Evolutionary conservation across 73 alveolate genomes (phyloP), one percentile per base, ranked within the genome.

Genomic region (Paramecium caudatum): DNA sequence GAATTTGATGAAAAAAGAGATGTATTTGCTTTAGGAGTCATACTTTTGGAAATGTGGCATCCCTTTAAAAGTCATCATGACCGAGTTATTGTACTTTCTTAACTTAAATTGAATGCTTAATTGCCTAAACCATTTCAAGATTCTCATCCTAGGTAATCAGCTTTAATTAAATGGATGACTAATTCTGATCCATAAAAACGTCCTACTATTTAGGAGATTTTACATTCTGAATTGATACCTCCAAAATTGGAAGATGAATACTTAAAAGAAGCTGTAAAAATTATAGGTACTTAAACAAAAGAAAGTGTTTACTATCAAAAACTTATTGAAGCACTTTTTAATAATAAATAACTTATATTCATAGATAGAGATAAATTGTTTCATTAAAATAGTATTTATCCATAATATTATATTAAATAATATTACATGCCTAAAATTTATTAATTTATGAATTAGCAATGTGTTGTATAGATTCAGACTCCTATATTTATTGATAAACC

Each of bases 41-140:
- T 86, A 0, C 46, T 86, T 27, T 65, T 86, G n/a, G 93, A 86
- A 86, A 86, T 86, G 93, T 86, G 93, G 93, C 47, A 46, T 78
- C 55, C 61, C 8, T 86, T 86, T 62, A n/a, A 41, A 23, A 86
- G 65, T 43, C 45, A 86, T 30, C 37, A 86, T 10, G 63, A 86
- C 23, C 61, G 93, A 86, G 74, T 86, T 25, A 86, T 41, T 39
- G 36, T 45, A 0, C 36, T 86, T n/a, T 47, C 87, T 17, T 46
- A 37, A 13, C 25, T 86, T 10, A 86, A 78, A 86, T 34, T 21
- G 16, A 63, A 63, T 10, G 70, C 69, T 2, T 41, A 61, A 45
- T 86, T 86, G 10, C 80, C 90, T 16, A 55, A 86, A 43, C 25
- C 63, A 19, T 86, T 86, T 86, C 68, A 61, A 37, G 81, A 15